Conservation (phyloP, 768 basidiomycete genomes). For the Gyrodon lividus region DNA sequence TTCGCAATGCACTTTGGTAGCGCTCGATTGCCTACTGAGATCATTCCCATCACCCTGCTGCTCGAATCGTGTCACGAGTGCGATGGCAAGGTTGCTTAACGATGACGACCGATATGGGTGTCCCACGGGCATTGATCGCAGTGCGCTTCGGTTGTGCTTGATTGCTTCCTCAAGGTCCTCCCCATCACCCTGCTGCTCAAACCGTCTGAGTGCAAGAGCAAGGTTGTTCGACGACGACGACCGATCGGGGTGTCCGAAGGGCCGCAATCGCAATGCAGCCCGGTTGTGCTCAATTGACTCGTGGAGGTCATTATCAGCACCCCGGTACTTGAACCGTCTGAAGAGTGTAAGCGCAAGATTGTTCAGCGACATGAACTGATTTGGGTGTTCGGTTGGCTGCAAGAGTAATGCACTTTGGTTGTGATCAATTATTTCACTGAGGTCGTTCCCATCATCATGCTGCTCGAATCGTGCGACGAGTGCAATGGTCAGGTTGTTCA, state of each 20-base stretch:
- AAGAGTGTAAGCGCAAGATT: conserved; percentile 13
- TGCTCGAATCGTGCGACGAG: conserved; percentile 12
- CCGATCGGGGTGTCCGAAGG: too few relatives aligned
- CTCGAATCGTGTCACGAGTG: background rate
- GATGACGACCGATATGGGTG: conserved; percentile 3
- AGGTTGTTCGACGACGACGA: too few relatives aligned
- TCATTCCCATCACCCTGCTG: background rate
- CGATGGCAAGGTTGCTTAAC: conserved; percentile 14
- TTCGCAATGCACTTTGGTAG: background rate
- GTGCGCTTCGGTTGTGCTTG: too few relatives aligned
- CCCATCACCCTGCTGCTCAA: too few relatives aligned
- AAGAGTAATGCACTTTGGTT: conserved; percentile 2
- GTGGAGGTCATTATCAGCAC: conserved; percentile 11
- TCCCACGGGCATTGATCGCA: background rate
- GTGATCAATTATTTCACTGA: conserved; percentile 8
- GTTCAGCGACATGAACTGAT: background rate
- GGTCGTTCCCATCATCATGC: conserved; percentile 5
- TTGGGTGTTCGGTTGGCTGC: conserved; percentile 3
- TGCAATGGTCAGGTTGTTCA: conserved; percentile 15
- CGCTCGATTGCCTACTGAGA: conserved; percentile 3
- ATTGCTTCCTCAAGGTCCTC: too few relatives aligned
- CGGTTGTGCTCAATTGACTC: conserved; percentile 2
- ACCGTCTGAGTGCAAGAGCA: too few relatives aligned
- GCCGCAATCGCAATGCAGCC: too few relatives aligned
- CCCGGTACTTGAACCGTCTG: conserved; percentile 11